A percentile compares a stretch with the other conserved stretches of the same genome.
Evolutionary conservation across 805 yeast species (phyloP).

Genomic region (Starmera pachycereana): DNA sequence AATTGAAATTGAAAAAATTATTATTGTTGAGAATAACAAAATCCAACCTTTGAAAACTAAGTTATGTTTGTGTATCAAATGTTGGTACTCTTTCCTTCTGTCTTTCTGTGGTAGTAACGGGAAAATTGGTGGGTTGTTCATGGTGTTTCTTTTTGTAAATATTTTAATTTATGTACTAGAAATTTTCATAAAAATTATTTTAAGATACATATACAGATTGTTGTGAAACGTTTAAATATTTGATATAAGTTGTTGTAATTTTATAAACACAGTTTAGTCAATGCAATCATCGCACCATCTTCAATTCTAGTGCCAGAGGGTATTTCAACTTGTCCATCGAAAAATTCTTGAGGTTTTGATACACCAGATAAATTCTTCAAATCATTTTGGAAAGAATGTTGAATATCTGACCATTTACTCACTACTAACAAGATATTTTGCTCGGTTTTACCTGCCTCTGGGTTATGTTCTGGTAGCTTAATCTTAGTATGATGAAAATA

Average conservation of each 20-base stretch:
- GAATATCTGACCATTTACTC: slow-evolving; percentile 53
- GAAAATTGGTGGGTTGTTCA: too few relatives aligned
- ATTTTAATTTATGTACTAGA: too few relatives aligned
- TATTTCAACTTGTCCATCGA: slow-evolving; percentile 51
- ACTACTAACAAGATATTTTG: slow-evolving; percentile 40
- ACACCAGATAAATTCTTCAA: slow-evolving; percentile 41
- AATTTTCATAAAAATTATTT: too few relatives aligned
- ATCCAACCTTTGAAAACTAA: slow-evolving; percentile 3
- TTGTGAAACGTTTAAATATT: too few relatives aligned
- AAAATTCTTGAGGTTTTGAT: slow-evolving; percentile 46
- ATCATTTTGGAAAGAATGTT: slow-evolving; percentile 42
- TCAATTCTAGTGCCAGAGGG: slow-evolving; percentile 54
- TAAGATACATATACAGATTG: too few relatives aligned
- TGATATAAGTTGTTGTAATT: not conserved
- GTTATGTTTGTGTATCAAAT: too few relatives aligned
- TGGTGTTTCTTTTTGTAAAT: too few relatives aligned
- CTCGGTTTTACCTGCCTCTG: slow-evolving; percentile 13
- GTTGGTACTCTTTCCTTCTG: too few relatives aligned
- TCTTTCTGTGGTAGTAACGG: too few relatives aligned
- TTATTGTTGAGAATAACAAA: slow-evolving; percentile 6
- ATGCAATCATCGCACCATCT: slow-evolving; percentile 56
- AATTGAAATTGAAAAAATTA: slow-evolving; percentile 4
- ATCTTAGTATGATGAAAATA: slow-evolving; percentile 32
- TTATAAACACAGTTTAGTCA: slow-evolving; percentile 25
- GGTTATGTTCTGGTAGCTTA: slow-evolving; percentile 15